Conservation (phyloP, 495 filamentous ascomycete genomes). For the Penicillium diatomitis region DNA sequence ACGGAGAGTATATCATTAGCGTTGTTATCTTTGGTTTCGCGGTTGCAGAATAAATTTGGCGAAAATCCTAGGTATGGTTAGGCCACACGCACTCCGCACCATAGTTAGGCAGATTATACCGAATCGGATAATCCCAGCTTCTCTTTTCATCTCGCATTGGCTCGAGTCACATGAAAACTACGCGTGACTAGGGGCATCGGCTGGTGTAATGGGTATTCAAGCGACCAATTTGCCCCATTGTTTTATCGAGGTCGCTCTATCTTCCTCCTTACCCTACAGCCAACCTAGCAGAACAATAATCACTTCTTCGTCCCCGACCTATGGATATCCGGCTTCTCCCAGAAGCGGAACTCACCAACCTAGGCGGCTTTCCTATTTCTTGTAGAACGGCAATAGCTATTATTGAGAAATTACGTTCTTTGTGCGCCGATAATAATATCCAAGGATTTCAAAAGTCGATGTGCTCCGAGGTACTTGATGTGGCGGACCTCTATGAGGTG, state of each 20-base stretch:
- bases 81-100: background rate
- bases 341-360: constrained; percentile 1
- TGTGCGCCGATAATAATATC: constrained; percentile 1
- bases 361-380: background rate
- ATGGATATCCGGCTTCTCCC: constrained; percentile 7
- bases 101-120: background rate
- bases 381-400: background rate
- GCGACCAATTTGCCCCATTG: background rate
- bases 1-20: background rate
- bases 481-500: constrained; percentile 4
- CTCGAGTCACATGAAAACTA: background rate
- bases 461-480: background rate
- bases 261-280: background rate
- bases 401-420: constrained; percentile 1
- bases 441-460: constrained; percentile 3
- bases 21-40: background rate
- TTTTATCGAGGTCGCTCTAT: too few species aligned
- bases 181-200: background rate
- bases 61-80: background rate
- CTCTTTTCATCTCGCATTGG: background rate
- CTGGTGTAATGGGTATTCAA: background rate
- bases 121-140: background rate
- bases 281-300: background rate
- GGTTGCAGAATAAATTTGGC: background rate
- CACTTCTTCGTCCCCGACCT: constrained; percentile 1